Base-by-base conservation (phyloP, 2,329 filamentous ascomycete species). In the Samsoniella hepiali region DNA sequence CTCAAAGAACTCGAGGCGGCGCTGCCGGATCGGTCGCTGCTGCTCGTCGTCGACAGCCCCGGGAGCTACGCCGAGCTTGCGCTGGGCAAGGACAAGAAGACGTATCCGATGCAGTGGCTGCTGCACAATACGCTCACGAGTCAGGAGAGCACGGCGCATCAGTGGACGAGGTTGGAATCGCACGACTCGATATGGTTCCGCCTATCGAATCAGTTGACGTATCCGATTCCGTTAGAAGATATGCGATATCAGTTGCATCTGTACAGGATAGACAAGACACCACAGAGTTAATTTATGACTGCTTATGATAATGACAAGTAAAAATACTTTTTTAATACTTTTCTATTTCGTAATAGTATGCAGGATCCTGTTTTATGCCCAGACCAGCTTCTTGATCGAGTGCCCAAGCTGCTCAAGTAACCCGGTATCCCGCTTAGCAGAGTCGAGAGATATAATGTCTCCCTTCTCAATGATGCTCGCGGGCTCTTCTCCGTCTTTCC, bases 241-340 rank as follows among this genome's bases (percentile, higher is more conserved):
- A 97, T 97, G 93, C 87, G 93, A 54, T 97, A 94, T 75, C 94
- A 98, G 76, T 81, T 97, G 69, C 93, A 97, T 78, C 73, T 97
- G 17, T 98, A 97, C 68, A 78, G 78, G 50, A 65, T 75, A 64
- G 32, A 66, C 42, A 62, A 62, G 49, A 64, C 32, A 38, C n/a
- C 44, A 27, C 10, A 44, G 31, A 50, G 17, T 17, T 22, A 29
- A 42, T 42, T 17, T 34, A 40, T 22, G 44, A 22, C 11, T n/a
- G 42, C 54, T 34, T 17, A 56, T 32, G 22, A 40, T 49, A 51
- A 64, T 17, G 38, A 63, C n/a, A 44, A 47, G 40, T 59, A 57
- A 63, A 53, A 2, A 17, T 59, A 13, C 22, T 56, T 31, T 11
- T 27, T 45, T 47, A 51, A 47, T 62, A 50, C 57, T 51, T 45